Base-by-base conservation (phyloP, 1,284 basidiomycete genomes). In the Amylostereum chailletii region DNA sequence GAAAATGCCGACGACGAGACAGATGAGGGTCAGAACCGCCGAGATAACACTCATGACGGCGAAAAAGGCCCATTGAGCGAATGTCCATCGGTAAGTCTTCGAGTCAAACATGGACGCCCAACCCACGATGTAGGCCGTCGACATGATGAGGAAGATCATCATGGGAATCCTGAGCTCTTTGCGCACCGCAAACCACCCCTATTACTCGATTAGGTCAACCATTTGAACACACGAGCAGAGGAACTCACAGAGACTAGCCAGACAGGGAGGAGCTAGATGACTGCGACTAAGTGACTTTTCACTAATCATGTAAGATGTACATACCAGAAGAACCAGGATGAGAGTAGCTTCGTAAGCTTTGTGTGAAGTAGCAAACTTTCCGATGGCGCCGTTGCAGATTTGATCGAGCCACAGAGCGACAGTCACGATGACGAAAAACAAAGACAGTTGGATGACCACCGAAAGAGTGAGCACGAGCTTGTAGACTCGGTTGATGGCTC, bases 371-470 rank as follows among this genome's bases (percentile, higher is more conserved):
- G 74, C 76, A 36, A 80, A 62, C 42, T 72, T 71, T 19, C 75
- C 81, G 46, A 83, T 80, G 34, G 73, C 65, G 34, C 81, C 81
- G 57, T 83, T 81, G 64, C 75, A 77, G 41, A 89, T 69, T 57
- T 85, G 84, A 61, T 90, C 87, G 50, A 90, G 64, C 86, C 86
- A 90, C 37, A 90, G 68, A 5, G 75, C 79, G 36, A 84, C 76
- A 3, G 84, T 77, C 27, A 76, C 71, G 34, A 77, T 72, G 63
- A 90, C 80, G 68, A 89, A 90, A 71, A 88, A 90, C 40, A 86
- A 57, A 31, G 81, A 78, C 26, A 90, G 68, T 59, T 90, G 88
- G 44, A 90, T 79, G 31, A 76, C 69, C 53, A 86, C 86, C 1
- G 83, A 87, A 51, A 90, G 67, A 10, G 74, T 69, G 41, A 90